These are phyloP conservation scores for Fusarium pseudocircinatum DNA, from an alignment of 2,329 filamentous ascomycete genomes.

Conservation along the genomic window DNA sequence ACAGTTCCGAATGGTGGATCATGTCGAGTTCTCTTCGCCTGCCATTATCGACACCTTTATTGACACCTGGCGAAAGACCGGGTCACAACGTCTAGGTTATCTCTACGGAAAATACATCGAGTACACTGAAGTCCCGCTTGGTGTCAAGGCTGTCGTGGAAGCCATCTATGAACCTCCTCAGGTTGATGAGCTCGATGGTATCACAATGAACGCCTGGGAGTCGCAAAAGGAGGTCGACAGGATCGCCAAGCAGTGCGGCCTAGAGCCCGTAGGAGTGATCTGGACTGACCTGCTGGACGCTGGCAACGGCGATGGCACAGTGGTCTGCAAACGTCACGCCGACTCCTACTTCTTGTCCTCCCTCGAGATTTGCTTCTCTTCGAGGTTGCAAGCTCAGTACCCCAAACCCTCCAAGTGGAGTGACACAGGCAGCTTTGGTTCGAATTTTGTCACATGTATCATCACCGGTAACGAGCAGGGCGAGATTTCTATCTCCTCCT, in stretches of 20 bases:
- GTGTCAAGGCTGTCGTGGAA: conserved; percentile 94
- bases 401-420: conserved; percentile 97
- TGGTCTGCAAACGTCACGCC: conserved; percentile 93
- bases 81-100: conserved; percentile 85
- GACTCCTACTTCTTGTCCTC: conserved; percentile 96
- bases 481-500: conserved; percentile 87
- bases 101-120: conserved; percentile 91
- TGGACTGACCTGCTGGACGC: conserved; percentile 92
- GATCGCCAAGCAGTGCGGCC: conserved; percentile 81
- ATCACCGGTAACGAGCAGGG: conserved; percentile 92
- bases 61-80: conserved; percentile 89
- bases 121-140: conserved; percentile 91
- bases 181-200: conserved; percentile 85
- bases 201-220: conserved; percentile 85
- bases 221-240: conserved; percentile 85
- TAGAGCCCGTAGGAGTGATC: conserved; percentile 90
- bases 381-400: conserved; percentile 86
- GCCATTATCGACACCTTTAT: conserved; percentile 89
- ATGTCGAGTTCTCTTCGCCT: conserved; percentile 93
- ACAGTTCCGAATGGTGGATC: conserved; percentile 95
- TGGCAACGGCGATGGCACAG: conserved; percentile 82
- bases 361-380: conserved; percentile 88
- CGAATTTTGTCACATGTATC: conserved; percentile 96
- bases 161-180: conserved; percentile 98
- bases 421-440: conserved; percentile 91